Percentiles rank a stretch among this genome's conserved stretches.
These are phyloP conservation scores for Saccharomycopsis sp. DNA, from an alignment of 805 yeast species.

Conservation along the genomic window DNA sequence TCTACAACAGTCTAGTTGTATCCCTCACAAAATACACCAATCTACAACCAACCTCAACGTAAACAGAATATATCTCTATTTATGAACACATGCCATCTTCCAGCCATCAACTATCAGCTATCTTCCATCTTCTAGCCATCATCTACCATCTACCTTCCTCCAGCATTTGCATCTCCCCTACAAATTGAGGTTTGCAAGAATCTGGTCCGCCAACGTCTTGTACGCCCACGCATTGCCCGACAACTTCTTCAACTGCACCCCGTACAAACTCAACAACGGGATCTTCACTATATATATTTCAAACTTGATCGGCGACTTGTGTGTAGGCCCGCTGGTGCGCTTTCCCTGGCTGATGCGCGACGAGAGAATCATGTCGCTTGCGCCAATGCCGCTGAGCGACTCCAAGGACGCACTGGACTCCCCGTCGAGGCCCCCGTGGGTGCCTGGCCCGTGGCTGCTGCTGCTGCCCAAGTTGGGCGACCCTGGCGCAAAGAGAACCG, in stretches of 20 bases:
- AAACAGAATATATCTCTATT: too few relatives aligned
- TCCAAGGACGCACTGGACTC: constrained; percentile 29
- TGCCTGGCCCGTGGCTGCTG: constrained; percentile 2
- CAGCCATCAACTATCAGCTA: too few relatives aligned
- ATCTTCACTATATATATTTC: constrained; percentile 91
- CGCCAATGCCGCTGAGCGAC: constrained; percentile 19
- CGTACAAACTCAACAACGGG: constrained; percentile 82
- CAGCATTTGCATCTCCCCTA: neutral
- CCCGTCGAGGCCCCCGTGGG: constrained; percentile 21
- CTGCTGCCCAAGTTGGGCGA: constrained; percentile 15
- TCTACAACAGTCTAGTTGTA: too few relatives aligned
- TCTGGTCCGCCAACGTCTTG: constrained; percentile 82
- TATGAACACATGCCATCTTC: too few relatives aligned
- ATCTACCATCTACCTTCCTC: neutral
- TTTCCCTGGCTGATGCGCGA: constrained; percentile 18
- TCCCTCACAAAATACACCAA: too few relatives aligned
- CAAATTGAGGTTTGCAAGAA: constrained; percentile 45
- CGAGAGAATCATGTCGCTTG: constrained; percentile 22
- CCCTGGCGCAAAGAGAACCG: constrained; percentile 28
- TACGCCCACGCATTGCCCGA: constrained; percentile 94
- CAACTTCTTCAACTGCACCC: constrained; percentile 90
- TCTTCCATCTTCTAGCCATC: too few relatives aligned
- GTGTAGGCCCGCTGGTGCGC: constrained; percentile 17
- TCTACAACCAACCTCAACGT: too few relatives aligned
- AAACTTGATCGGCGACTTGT: constrained; percentile 67